Evolutionary conservation across 169 alveolate genomes (phyloP), one percentile per base, ranked within the genome.

Genomic region (Eimeria zaria): DNA sequence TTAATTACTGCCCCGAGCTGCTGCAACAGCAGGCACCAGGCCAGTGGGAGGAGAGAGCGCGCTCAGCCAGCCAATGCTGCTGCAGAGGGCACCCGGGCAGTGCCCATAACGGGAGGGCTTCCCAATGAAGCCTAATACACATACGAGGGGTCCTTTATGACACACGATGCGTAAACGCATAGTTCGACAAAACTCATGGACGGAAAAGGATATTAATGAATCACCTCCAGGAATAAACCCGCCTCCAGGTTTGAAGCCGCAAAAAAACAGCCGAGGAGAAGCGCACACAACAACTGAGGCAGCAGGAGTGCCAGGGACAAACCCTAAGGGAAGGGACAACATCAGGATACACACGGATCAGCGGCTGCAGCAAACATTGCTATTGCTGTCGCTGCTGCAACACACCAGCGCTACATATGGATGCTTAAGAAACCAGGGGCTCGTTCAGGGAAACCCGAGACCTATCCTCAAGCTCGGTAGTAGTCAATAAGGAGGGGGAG

Each of bases 211-310:
- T 18, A 0, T 69, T 14, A 33, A 18, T 44, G 55, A 76, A 11
- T 76, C 51, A 81, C 90, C 90, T 81, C 74, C 30, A 81, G 73
- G 46, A 48, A 81, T 20, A 81, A 55, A 30, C 51, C 64, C 1
- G 90, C 90, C 90, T 81, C 90, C 74, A 81, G 73, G 90, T 81
- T 51, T 6, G 67, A 33, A 51, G 30, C 41, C 53, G 90, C 90
- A 36, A 81, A 81, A 33, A 81, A 81, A 30, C 90, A 81, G 74
- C 90, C 90, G 33, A 81, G 74, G 48, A 81, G 90, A 12, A 81
- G 90, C 33, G 90, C 62, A 73, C 90, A 48, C 22, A 81, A 20
- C 33, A 81, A 55, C 90, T 81, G 90, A n/a, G 90, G 90, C 67
- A 81, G n/a, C 90, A 81, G 73, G 74, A 81, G 73, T 55, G 90